Evolutionary conservation across 257 asterid species (phyloP).

Genomic region (Paulownia fortunei): DNA sequence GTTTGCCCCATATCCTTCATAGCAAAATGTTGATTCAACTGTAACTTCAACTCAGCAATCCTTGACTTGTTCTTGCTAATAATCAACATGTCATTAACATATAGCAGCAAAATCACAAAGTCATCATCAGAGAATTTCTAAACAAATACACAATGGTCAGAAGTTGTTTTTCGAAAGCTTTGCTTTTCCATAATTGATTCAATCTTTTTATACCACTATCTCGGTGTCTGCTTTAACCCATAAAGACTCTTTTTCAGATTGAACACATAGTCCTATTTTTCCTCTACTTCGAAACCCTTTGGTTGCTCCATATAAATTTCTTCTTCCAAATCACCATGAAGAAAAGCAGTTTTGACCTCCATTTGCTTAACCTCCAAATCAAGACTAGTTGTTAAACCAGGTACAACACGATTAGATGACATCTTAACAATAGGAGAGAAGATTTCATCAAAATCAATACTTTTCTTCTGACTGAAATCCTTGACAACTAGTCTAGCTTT

Average conservation of each 20-base stretch:
- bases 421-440: neutral
- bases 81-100: too few relatives aligned
- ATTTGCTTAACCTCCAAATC: conserved; percentile 6
- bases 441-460: too few relatives aligned
- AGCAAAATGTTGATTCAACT: too few relatives aligned
- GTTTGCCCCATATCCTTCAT: too few relatives aligned
- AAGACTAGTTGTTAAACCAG: neutral
- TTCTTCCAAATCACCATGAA: neutral
- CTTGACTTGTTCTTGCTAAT: too few relatives aligned
- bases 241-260: neutral
- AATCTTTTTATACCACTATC: too few relatives aligned
- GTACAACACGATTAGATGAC: neutral
- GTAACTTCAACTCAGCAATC: too few relatives aligned
- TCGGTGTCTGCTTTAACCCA: neutral
- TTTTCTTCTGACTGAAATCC: neutral
- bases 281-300: neutral
- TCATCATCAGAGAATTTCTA: too few relatives aligned
- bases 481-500: neutral
- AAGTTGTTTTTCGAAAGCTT: too few relatives aligned
- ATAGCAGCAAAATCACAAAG: too few relatives aligned
- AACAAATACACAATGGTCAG: too few relatives aligned
- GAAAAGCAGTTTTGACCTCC: conserved; percentile 17
- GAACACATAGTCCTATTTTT: neutral
- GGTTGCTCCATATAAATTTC: neutral
- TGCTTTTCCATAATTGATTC: too few relatives aligned